Percentiles rank a stretch among this genome's conserved stretches.
These are phyloP conservation scores for Amaranthus cruentus DNA, from an alignment of 148 eudicot species.

Conservation along the genomic window DNA sequence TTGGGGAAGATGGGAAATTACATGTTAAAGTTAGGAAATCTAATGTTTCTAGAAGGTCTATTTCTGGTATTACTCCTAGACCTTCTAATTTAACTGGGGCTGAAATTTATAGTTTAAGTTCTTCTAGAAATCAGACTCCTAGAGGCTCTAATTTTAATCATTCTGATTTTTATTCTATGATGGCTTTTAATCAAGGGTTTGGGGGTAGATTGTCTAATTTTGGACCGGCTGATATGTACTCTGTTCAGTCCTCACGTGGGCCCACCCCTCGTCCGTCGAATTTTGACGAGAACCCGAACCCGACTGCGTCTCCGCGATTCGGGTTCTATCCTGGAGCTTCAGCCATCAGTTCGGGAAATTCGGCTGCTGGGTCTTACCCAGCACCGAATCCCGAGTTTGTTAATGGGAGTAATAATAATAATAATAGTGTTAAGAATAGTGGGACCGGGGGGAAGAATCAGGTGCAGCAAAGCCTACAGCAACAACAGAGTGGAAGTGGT, in stretches of 20 bases:
- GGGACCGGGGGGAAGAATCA: conserved; percentile 34
- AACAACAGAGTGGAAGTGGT: not conserved
- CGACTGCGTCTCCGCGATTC: conserved; percentile 53
- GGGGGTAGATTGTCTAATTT: conserved; percentile 66
- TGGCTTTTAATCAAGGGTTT: conserved; percentile 47
- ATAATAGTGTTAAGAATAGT: conserved; percentile 20
- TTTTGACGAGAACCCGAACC: conserved; percentile 51
- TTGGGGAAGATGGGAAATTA: conserved; percentile 74
- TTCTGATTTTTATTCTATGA: conserved; percentile 82
- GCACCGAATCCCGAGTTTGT: conserved; percentile 73
- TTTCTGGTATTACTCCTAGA: conserved; percentile 54
- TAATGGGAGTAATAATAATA: conserved; percentile 1
- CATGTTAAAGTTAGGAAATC: conserved; percentile 79
- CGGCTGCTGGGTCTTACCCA: conserved; percentile 47
- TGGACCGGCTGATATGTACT: conserved; percentile 64
- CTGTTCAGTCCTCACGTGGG: conserved; percentile 72
- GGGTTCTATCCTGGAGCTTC: conserved; percentile 47
- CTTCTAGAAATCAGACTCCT: conserved; percentile 83
- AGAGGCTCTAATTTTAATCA: conserved; percentile 86
- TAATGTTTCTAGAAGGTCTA: conserved; percentile 63
- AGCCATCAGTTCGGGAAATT: not conserved
- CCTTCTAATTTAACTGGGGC: conserved; percentile 91
- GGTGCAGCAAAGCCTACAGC: conserved; percentile 19
- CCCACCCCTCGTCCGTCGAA: conserved; percentile 80
- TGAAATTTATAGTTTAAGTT: conserved; percentile 81